Evolutionary conservation across 2,329 filamentous ascomycete genomes (phyloP).

Genomic region (Orbilia blumenaviensis): DNA sequence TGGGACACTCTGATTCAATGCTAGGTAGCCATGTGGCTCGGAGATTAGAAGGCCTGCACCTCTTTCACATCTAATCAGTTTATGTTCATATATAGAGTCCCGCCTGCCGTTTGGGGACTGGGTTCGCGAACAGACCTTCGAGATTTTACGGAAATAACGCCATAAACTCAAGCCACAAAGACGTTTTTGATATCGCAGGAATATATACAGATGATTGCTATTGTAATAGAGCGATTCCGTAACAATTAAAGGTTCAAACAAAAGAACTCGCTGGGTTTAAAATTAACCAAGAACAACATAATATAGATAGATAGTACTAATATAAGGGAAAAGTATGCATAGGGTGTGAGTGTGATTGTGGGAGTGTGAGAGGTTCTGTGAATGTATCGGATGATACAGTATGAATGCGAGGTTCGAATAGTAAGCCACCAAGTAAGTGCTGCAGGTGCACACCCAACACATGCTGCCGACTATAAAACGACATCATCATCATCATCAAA

Average conservation of each 20-base stretch:
- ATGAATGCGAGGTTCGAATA: constrained; percentile 12
- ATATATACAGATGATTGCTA: constrained; percentile 16
- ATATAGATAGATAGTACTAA: too few relatives aligned
- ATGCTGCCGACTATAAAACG: not conserved
- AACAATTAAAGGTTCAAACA: not conserved
- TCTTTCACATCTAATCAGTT: constrained; percentile 1
- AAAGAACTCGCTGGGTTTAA: constrained; percentile 11
- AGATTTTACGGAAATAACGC: constrained; percentile 15
- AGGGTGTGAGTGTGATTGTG: too few relatives aligned
- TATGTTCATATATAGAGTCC: constrained; percentile 31
- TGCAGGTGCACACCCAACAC: not conserved
- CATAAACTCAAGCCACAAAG: constrained; percentile 2
- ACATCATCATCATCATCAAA: not conserved
- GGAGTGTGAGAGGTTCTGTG: too few relatives aligned
- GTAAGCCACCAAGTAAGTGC: constrained; percentile 12
- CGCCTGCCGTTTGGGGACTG: constrained; percentile 25
- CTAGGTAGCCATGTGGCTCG: constrained; percentile 45
- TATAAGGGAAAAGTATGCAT: not conserved
- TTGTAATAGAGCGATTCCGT: not conserved
- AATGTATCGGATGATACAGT: not conserved
- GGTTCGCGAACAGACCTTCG: constrained; percentile 27
- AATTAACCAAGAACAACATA: constrained; percentile 1
- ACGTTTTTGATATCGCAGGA: constrained; percentile 11
- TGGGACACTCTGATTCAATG: constrained; percentile 8
- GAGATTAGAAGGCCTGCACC: constrained; percentile 28